These are phyloP conservation scores for Mortierella sp. DNA, from an alignment of 371 early-diverging fungal genomes.

Conservation along the genomic window DNA sequence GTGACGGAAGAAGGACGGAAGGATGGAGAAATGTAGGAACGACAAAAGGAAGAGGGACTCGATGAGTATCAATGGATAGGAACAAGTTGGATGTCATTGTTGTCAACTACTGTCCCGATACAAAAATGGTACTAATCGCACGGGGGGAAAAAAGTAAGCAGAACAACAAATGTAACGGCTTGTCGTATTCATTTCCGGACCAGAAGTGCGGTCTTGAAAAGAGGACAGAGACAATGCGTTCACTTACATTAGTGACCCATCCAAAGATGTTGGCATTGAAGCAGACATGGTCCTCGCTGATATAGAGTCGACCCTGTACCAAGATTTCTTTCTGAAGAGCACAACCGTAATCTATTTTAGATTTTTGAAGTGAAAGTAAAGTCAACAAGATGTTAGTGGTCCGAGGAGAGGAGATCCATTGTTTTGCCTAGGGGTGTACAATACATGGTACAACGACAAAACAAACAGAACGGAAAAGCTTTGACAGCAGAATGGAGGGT, in stretches of 20 bases:
- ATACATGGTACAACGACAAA: background rate
- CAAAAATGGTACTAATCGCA: background rate
- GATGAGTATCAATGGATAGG: background rate
- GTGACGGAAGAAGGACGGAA: background rate
- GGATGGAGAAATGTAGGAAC: no score
- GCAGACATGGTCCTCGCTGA: conserved; percentile 89
- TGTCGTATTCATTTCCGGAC: background rate
- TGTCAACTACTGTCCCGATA: background rate
- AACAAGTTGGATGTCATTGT: background rate
- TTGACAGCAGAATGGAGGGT: background rate
- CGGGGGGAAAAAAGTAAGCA: background rate
- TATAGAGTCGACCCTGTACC: conserved; percentile 92
- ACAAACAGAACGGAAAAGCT: background rate
- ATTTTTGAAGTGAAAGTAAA: background rate
- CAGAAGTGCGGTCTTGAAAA: background rate
- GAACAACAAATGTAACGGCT: background rate
- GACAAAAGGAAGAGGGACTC: background rate
- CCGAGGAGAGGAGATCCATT: background rate
- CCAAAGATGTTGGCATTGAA: conserved; percentile 98
- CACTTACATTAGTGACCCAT: conserved; percentile 90
- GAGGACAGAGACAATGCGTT: background rate
- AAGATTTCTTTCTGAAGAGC: conserved; percentile 95
- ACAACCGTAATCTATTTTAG: conserved; percentile 84
- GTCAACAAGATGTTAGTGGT: background rate
- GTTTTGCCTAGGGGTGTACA: background rate